Conservation (phyloP, 768 basidiomycete genomes). For the Podaxis sp. region DNA sequence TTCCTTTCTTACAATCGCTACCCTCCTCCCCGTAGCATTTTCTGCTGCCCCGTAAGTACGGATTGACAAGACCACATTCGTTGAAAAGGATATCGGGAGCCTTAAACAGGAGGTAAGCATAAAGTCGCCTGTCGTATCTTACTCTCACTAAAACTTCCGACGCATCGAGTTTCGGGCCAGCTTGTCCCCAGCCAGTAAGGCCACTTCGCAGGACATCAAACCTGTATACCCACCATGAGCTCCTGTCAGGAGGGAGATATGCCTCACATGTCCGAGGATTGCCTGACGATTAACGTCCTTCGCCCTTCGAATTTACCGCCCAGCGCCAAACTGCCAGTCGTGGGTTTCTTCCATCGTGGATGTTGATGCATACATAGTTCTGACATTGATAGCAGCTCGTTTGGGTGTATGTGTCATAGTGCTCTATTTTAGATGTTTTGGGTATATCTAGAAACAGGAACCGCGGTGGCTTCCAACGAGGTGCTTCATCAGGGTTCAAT, state of each 20-base stretch:
- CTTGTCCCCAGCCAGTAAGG: slow-evolving; percentile 38
- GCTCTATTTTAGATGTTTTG: background rate
- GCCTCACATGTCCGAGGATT: slow-evolving; percentile 50
- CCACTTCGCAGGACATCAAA: too few relatives aligned
- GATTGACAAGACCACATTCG: slow-evolving; percentile 32
- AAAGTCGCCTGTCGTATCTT: background rate
- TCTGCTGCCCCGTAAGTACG: slow-evolving; percentile 29
- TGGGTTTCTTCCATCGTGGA: slow-evolving; percentile 16
- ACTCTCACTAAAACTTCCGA: slow-evolving; percentile 26
- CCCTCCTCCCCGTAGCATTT: too few relatives aligned
- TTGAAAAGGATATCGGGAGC: slow-evolving; percentile 28
- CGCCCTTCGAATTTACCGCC: slow-evolving; percentile 34
- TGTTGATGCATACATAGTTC: background rate
- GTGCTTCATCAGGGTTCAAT: slow-evolving; percentile 24
- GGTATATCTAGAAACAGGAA: slow-evolving; percentile 19
- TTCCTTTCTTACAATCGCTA: too few relatives aligned
- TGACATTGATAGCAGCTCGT: slow-evolving; percentile 23
- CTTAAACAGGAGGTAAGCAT: slow-evolving; percentile 34
- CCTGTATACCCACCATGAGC: slow-evolving; percentile 5
- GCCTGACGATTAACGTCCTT: slow-evolving; percentile 55
- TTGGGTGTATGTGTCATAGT: slow-evolving; percentile 28
- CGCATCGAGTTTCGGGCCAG: slow-evolving; percentile 41
- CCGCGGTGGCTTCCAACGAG: slow-evolving; percentile 28
- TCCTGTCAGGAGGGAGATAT: slow-evolving; percentile 22
- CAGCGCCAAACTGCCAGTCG: slow-evolving; percentile 32